Evolutionary conservation across 805 yeast species (phyloP).

Genomic region (Metschnikowia cubensis): DNA sequence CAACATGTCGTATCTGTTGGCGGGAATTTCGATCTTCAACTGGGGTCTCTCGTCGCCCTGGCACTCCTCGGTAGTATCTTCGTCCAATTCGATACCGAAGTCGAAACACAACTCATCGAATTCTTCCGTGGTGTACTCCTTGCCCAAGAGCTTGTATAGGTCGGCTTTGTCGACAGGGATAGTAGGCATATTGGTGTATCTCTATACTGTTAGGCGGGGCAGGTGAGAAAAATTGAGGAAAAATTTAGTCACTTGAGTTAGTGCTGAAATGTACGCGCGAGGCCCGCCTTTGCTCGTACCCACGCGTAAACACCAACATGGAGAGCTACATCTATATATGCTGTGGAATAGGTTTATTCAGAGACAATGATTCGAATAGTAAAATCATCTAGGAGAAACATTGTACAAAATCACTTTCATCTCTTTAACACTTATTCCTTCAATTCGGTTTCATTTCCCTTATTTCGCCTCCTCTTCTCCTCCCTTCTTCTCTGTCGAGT

Average conservation of each 20-base stretch:
- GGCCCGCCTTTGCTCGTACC: not conserved
- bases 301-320: slow-evolving; percentile 5
- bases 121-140: slow-evolving; percentile 67
- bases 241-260: slow-evolving; percentile 12
- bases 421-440: too few relatives aligned
- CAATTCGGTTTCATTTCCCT: not conserved
- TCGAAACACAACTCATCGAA: slow-evolving; percentile 97
- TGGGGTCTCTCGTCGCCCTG: slow-evolving; percentile 87
- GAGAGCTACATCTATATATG: not conserved
- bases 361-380: not conserved
- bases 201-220: slow-evolving; percentile 1
- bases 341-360: not conserved
- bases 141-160: slow-evolving; percentile 72
- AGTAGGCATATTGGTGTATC: slow-evolving; percentile 74
- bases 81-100: slow-evolving; percentile 96
- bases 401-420: too few relatives aligned
- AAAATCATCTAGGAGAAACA: not conserved
- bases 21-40: slow-evolving; percentile 93
- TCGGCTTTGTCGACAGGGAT: slow-evolving; percentile 93
- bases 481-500: not conserved
- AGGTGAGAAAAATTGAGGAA: slow-evolving; percentile 11
- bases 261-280: slow-evolving; percentile 15
- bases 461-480: not conserved
- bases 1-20: slow-evolving; percentile 96
- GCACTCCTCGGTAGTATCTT: slow-evolving; percentile 84